These are phyloP conservation scores for Jacaranda copaia DNA, from an alignment of 257 asterid genomes.

Conservation along the genomic window DNA sequence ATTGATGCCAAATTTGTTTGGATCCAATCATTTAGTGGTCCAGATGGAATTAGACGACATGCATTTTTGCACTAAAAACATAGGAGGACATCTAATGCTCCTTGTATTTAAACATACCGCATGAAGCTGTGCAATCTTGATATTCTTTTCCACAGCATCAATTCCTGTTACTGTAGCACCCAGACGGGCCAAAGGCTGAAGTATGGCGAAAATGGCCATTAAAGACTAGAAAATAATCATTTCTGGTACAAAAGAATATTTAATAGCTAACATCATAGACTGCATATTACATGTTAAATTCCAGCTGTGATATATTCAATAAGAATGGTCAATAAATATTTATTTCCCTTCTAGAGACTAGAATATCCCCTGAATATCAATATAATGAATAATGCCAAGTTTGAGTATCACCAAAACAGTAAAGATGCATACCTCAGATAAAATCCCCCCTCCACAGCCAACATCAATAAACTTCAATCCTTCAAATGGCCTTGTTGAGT, in stretches of 20 bases:
- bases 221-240: slow-evolving; percentile 25
- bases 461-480: slow-evolving; percentile 86
- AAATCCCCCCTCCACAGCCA: slow-evolving; percentile 97
- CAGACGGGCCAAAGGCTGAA: slow-evolving; percentile 94
- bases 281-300: slow-evolving; percentile 3
- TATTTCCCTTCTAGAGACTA: slow-evolving; percentile 6
- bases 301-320: slow-evolving; percentile 18
- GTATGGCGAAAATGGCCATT: slow-evolving; percentile 19
- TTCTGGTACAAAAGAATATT: slow-evolving; percentile 9
- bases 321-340: neutral
- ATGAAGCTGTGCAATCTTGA: slow-evolving; percentile 83
- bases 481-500: slow-evolving; percentile 75
- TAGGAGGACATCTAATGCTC: slow-evolving; percentile 15
- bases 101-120: slow-evolving; percentile 60
- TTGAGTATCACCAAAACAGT: slow-evolving; percentile 23
- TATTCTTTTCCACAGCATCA: slow-evolving; percentile 96
- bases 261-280: slow-evolving; percentile 8
- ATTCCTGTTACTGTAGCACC: slow-evolving; percentile 88
- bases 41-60: slow-evolving; percentile 22
- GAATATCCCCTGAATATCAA: slow-evolving; percentile 5
- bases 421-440: slow-evolving; percentile 77
- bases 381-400: neutral
- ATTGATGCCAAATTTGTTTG: neutral
- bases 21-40: neutral
- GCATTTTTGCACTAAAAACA: slow-evolving; percentile 16